Conservation (phyloP, 371 early-diverging fungal genomes). For the Actinomucor elegans region DNA sequence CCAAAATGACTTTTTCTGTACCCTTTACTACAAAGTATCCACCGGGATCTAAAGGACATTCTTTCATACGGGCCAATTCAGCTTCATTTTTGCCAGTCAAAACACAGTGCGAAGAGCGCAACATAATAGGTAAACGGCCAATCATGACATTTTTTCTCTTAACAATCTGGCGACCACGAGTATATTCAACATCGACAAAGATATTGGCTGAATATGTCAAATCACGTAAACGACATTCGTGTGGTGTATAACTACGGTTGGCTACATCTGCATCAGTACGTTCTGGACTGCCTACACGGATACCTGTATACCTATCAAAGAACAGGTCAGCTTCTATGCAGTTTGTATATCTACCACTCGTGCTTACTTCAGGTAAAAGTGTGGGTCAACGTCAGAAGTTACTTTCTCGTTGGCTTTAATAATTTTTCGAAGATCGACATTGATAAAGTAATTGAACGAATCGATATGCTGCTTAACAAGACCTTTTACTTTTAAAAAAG, state of each 20-base stretch:
- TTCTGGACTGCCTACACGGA: conserved; percentile 89
- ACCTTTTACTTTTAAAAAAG: conserved; percentile 97
- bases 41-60: conserved; percentile 99
- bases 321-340: not conserved
- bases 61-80: conserved; percentile 85
- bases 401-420: conserved; percentile 94
- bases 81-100: conserved; percentile 77
- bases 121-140: conserved; percentile 99
- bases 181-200: conserved; percentile 97
- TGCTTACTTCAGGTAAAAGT: conserved; percentile 91
- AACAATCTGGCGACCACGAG: conserved; percentile 87
- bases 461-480: conserved; percentile 99
- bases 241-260: conserved; percentile 87
- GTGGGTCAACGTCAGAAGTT: conserved; percentile 98
- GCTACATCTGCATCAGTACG: conserved; percentile 78
- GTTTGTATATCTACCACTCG: not conserved
- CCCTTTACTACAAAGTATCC: conserved; percentile 99
- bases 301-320: conserved; percentile 80
- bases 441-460: conserved; percentile 99
- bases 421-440: conserved; percentile 95
- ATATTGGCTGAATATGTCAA: conserved; percentile 97
- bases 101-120: conserved; percentile 90
- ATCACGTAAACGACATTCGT: conserved; percentile 99
- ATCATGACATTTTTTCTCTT: conserved; percentile 87
- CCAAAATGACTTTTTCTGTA: conserved; percentile 98